Percentiles rank a stretch among this genome's conserved stretches.
Conservation (phyloP, 495 filamentous ascomycete genomes). For the Talaromyces borbonicus region DNA sequence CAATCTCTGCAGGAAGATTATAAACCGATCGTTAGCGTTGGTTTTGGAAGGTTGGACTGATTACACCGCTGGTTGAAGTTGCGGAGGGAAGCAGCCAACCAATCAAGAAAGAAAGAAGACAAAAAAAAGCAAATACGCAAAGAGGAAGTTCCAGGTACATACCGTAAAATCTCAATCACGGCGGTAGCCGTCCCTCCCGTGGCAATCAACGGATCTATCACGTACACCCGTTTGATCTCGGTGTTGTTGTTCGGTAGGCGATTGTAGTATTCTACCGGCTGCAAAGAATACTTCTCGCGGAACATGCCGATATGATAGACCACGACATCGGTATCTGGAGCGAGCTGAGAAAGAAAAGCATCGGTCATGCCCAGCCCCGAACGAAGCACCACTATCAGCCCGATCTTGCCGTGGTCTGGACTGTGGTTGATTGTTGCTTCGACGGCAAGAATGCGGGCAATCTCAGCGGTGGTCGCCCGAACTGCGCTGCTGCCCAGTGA, state of each 20-base stretch:
- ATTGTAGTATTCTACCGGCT: slow-evolving; percentile 91
- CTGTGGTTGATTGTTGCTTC: slow-evolving; percentile 10
- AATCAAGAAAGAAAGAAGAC: not conserved
- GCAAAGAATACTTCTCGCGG: slow-evolving; percentile 68
- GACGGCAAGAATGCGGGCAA: slow-evolving; percentile 12
- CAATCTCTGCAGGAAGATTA: slow-evolving; percentile 46
- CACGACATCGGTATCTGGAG: slow-evolving; percentile 11
- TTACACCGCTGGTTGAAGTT: slow-evolving; percentile 3
- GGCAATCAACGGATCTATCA: slow-evolving; percentile 84
- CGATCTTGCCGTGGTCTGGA: slow-evolving; percentile 9
- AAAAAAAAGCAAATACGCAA: not conserved
- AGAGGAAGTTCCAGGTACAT: no score
- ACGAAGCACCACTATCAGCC: slow-evolving; percentile 21
- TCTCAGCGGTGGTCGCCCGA: slow-evolving; percentile 13
- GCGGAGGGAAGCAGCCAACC: no score
- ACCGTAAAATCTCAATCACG: slow-evolving; percentile 64
- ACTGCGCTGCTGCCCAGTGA: slow-evolving; percentile 14
- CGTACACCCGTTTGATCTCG: slow-evolving; percentile 42
- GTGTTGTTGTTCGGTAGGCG: slow-evolving; percentile 65
- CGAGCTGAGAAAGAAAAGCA: slow-evolving; percentile 14
- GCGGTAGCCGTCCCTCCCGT: slow-evolving; percentile 79
- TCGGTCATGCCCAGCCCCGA: slow-evolving; percentile 24
- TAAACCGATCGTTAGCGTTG: no score
- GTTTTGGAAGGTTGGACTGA: not conserved
- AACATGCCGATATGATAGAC: slow-evolving; percentile 84